Conservation (phyloP, 139 green algal species). For the Coelastrella sp. region DNA sequence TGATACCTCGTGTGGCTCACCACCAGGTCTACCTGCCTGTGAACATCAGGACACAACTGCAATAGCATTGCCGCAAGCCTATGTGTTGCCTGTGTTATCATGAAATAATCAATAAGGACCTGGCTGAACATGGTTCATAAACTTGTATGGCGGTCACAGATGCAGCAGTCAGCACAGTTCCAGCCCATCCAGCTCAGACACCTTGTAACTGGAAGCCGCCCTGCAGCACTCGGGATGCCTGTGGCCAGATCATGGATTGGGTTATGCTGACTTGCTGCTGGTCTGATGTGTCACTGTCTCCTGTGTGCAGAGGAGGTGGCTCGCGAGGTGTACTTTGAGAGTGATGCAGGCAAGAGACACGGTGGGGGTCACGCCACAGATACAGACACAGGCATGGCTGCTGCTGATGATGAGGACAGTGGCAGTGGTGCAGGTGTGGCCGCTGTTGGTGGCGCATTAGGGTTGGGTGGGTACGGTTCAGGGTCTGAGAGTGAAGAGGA, state of each 20-base stretch:
- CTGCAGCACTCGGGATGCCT: not conserved
- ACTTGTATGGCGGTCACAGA: too few species aligned
- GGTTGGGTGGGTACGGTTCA: constrained; percentile 51
- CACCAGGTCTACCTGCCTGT: too few species aligned
- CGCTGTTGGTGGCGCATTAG: constrained; percentile 36
- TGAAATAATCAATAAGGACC: too few species aligned
- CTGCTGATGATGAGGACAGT: constrained; percentile 19
- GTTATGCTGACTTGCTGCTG: too few species aligned
- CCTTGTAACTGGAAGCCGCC: too few species aligned
- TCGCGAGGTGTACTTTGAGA: constrained; percentile 51
- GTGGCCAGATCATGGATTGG: too few species aligned
- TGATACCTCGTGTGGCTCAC: too few species aligned
- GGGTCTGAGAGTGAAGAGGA: constrained; percentile 59
- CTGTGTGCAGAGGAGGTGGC: not conserved
- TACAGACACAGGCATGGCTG: not conserved
- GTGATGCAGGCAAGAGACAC: not conserved
- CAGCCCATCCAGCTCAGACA: too few species aligned
- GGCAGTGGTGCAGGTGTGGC: constrained; percentile 8
- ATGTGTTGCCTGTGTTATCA: not conserved
- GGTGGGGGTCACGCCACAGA: not conserved
- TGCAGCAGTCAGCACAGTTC: too few species aligned
- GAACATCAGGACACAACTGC: too few species aligned
- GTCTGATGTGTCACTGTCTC: not conserved
- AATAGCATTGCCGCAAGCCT: not conserved
- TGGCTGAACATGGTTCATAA: too few species aligned